These are phyloP conservation scores for Cladosporium austrohemisphaericum DNA, from an alignment of 2,329 filamentous ascomycete species.

Conservation along the genomic window DNA sequence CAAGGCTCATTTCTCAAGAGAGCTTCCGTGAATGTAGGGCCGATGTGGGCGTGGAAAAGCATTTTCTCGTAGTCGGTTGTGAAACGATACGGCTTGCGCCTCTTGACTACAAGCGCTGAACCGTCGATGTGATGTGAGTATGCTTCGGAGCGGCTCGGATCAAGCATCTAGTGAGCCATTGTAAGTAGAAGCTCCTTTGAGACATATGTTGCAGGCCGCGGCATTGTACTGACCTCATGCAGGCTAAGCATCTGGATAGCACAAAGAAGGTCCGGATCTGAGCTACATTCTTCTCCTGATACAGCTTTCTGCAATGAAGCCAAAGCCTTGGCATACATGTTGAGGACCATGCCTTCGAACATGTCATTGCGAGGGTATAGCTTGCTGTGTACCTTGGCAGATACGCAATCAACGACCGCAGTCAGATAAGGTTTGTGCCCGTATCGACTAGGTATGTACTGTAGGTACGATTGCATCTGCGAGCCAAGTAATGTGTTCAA, in stretches of 20 bases:
- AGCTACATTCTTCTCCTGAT: constrained; percentile 7
- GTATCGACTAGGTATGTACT: constrained; percentile 25
- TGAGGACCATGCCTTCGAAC: constrained; percentile 7
- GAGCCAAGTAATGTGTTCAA: constrained; percentile 16
- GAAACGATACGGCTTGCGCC: constrained; percentile 31
- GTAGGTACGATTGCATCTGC: constrained; percentile 23
- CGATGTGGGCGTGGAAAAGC: constrained; percentile 35
- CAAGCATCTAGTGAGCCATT: constrained; percentile 25
- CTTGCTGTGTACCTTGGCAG: constrained; percentile 21
- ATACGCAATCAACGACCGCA: constrained; percentile 24
- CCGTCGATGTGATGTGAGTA: constrained; percentile 36
- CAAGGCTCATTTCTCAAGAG: constrained; percentile 24
- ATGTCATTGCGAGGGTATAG: constrained; percentile 17
- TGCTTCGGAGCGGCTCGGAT: constrained; percentile 27
- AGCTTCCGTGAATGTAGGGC: constrained; percentile 30
- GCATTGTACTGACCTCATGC: constrained; percentile 23
- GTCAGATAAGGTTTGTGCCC: constrained; percentile 22
- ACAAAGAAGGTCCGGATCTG: constrained; percentile 24
- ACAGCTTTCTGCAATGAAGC: constrained; percentile 22
- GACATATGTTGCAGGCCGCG: not conserved
- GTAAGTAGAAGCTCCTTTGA: not conserved
- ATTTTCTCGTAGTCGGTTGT: constrained; percentile 36
- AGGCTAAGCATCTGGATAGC: constrained; percentile 22
- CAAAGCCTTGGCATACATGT: constrained; percentile 25
- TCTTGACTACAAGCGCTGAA: constrained; percentile 30